These are phyloP conservation scores for Flaveria ramosissima DNA, from an alignment of 129 eudicot species.

Conservation along the genomic window DNA sequence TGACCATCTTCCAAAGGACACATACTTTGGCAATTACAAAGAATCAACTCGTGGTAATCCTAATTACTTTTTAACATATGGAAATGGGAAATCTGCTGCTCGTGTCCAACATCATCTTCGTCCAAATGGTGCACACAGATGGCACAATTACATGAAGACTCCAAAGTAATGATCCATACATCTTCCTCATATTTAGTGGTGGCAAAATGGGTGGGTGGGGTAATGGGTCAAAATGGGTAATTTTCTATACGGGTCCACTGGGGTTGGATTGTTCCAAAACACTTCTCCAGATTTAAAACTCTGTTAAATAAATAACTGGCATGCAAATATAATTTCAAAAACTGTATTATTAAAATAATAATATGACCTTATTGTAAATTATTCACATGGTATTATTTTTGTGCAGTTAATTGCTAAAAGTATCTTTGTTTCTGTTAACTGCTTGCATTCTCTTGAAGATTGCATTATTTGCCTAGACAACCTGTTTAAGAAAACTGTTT, in stretches of 20 bases:
- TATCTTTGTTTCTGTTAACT: too few relatives aligned
- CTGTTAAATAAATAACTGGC: not conserved
- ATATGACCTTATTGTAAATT: too few relatives aligned
- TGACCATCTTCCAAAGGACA: slow-evolving; percentile 87
- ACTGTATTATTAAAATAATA: too few relatives aligned
- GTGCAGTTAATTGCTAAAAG: too few relatives aligned
- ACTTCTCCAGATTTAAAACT: not conserved
- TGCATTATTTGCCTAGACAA: not conserved
- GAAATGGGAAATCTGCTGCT: slow-evolving; percentile 94
- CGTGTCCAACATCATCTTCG: slow-evolving; percentile 89
- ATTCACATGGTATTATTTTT: too few relatives aligned
- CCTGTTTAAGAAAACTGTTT: not conserved
- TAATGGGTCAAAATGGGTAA: not conserved
- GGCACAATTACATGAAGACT: slow-evolving; percentile 91
- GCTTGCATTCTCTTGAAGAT: not conserved
- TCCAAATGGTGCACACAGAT: slow-evolving; percentile 97
- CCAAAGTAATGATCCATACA: slow-evolving; percentile 55
- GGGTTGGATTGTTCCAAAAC: not conserved
- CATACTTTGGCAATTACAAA: slow-evolving; percentile 81
- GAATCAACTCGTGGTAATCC: slow-evolving; percentile 96
- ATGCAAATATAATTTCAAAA: not conserved
- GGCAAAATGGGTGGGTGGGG: slow-evolving; percentile 10
- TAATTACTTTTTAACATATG: slow-evolving; percentile 92
- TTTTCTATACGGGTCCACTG: not conserved
- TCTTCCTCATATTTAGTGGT: slow-evolving; percentile 6